Base-by-base conservation (phyloP, 805 yeast species). In the Candida patagonica region DNA sequence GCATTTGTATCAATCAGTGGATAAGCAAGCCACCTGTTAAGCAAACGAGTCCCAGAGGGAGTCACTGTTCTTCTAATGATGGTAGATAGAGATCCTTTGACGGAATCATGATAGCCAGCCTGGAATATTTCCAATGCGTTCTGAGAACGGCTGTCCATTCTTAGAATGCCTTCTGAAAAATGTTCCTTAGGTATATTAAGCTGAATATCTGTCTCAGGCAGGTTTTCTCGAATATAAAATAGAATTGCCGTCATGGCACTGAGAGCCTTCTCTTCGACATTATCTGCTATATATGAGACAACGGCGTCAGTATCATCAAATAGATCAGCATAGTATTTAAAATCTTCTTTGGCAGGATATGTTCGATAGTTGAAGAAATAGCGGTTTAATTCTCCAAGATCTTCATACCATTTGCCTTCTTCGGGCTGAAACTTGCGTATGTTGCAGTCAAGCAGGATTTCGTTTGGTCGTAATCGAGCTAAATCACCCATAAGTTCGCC, bases 391-490 rank as follows among this genome's bases (percentile, higher is more conserved):
- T 78, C 87, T 1, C 70, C 70, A 4, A 78, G 54, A 25, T 73
- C 78, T 1, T 74, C 67, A 47, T 69, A 70, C 80, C 81, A 74
- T 2, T 60, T 49, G 0, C 81, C 79, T 26, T 55, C 53, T 12
- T 65, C 59, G 1, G 74, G 45, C 4, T 63, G 55, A 13, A 29
- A 33, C n/a, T 42, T 47, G 13, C 37, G 21, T 12, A 44, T 27
- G 9, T 42, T 29, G 4, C 46, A 32, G 37, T 56, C 56, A 3
- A 88, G 52, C 8, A 89, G 52, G 10, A 89, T 74, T 51, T 89
- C 98, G 26, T 78, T 71, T 0, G 98, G 97, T 35, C 70, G 70
- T 5, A 92, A 76, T 43, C 96, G 68, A 0, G 89, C 68, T 1
- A 92, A 62, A 30, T 85, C 85, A 5, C 92, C 71, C 37, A 78